Percentiles rank a stretch among this genome's conserved stretches.
Evolutionary conservation across 2,329 filamentous ascomycete species (phyloP).

Genomic region (Claviceps sp.): DNA sequence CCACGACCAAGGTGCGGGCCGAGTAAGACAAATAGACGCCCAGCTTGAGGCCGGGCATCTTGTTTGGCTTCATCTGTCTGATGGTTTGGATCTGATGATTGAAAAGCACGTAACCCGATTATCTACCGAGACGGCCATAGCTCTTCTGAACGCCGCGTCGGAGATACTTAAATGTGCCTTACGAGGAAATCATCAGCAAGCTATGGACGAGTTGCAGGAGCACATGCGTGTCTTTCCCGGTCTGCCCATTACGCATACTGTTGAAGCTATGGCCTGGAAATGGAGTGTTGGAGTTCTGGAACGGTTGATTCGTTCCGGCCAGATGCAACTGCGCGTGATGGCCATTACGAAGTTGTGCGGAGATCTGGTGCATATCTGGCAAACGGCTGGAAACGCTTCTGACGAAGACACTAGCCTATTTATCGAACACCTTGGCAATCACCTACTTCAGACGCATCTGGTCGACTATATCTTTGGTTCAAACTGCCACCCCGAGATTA

Average conservation of each 20-base stretch:
- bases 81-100: conserved; percentile 31
- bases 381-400: conserved; percentile 34
- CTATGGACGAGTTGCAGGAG: conserved; percentile 15
- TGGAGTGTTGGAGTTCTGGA: conserved; percentile 60
- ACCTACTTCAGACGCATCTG: conserved; percentile 56
- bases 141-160: conserved; percentile 27
- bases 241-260: conserved; percentile 24
- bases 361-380: conserved; percentile 57
- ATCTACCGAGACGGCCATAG: conserved; percentile 28
- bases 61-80: conserved; percentile 30
- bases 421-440: conserved; percentile 54
- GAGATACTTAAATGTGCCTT: conserved; percentile 31
- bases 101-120: conserved; percentile 43
- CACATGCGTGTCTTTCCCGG: conserved; percentile 20
- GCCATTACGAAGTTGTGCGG: conserved; percentile 62
- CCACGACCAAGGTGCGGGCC: conserved; percentile 8
- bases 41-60: conserved; percentile 27
- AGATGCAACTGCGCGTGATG: conserved; percentile 79
- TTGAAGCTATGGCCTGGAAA: conserved; percentile 41
- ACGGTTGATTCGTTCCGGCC: conserved; percentile 65
- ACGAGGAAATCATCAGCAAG: conserved; percentile 21
- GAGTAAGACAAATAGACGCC: conserved; percentile 14
- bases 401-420: conserved; percentile 31
- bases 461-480: conserved; percentile 81
- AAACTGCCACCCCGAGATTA: conserved; percentile 85